A percentile compares a stretch with the other conserved stretches of the same genome.
These are phyloP conservation scores for Trifolium fragiferum DNA, from an alignment of 306 rosid genomes.

Conservation along the genomic window DNA sequence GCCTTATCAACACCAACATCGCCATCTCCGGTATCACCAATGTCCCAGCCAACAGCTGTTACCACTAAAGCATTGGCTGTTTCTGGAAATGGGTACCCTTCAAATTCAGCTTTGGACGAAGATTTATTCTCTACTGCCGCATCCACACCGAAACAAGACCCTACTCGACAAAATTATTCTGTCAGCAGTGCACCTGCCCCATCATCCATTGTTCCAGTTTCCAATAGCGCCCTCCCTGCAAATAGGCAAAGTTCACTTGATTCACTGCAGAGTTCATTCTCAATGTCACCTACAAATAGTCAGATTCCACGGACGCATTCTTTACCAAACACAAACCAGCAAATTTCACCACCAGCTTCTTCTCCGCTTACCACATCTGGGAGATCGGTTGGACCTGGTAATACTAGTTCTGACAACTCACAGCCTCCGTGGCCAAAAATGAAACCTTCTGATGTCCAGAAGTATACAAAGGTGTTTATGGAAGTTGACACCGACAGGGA, in stretches of 20 bases:
- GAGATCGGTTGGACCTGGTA: slow-evolving; percentile 61
- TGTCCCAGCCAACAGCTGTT: slow-evolving; percentile 57
- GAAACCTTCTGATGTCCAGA: slow-evolving; percentile 93
- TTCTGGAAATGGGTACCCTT: slow-evolving; percentile 81
- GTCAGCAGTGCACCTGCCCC: slow-evolving; percentile 53
- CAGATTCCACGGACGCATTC: slow-evolving; percentile 64
- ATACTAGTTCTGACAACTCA: slow-evolving; percentile 56
- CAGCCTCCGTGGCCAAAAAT: slow-evolving; percentile 92
- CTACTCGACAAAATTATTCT: slow-evolving; percentile 56
- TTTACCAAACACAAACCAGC: slow-evolving; percentile 57
- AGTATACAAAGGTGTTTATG: slow-evolving; percentile 83
- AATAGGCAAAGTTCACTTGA: slow-evolving; percentile 63
- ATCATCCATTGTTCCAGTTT: slow-evolving; percentile 59
- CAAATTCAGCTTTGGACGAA: slow-evolving; percentile 55
- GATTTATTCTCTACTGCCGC: slow-evolving; percentile 63
- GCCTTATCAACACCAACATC: slow-evolving; percentile 46
- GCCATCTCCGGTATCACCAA: slow-evolving; percentile 51
- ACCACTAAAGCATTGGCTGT: slow-evolving; percentile 55
- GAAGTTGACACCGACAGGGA: slow-evolving; percentile 95
- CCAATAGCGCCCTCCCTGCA: slow-evolving; percentile 62
- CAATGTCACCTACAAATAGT: slow-evolving; percentile 57
- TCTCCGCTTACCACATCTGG: slow-evolving; percentile 63
- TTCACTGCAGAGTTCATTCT: slow-evolving; percentile 66
- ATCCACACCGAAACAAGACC: slow-evolving; percentile 57
- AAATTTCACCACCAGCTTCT: slow-evolving; percentile 61